Conservation (phyloP, 1,284 basidiomycete species). For the Austroboletus novae-zelandiae region DNA sequence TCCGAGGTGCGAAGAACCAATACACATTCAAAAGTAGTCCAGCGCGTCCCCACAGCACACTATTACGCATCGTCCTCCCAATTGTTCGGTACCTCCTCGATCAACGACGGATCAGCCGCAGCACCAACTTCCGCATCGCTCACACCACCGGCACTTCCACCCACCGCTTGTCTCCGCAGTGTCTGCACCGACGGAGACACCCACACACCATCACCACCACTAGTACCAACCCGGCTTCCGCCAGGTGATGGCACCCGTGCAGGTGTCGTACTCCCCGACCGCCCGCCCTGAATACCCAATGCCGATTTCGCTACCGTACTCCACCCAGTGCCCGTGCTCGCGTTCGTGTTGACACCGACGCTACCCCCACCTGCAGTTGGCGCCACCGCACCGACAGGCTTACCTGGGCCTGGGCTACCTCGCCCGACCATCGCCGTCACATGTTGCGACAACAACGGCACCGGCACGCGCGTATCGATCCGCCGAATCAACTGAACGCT, state of each 20-base stretch:
- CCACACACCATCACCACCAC: slow-evolving; percentile 13
- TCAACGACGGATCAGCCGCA: background rate
- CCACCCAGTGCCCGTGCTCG: slow-evolving; percentile 10
- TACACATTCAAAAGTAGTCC: too few relatives aligned
- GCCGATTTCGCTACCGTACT: slow-evolving; percentile 20
- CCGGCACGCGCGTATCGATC: slow-evolving; percentile 76
- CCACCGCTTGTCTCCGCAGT: slow-evolving; percentile 3
- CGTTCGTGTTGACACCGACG: too few relatives aligned
- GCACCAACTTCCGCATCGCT: background rate
- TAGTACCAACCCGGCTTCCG: slow-evolving; percentile 4
- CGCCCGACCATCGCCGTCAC: slow-evolving; percentile 45
- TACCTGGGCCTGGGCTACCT: too few relatives aligned
- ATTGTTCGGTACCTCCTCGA: slow-evolving; percentile 42
- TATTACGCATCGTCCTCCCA: slow-evolving; percentile 52
- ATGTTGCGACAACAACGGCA: slow-evolving; percentile 60
- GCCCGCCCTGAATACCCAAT: background rate
- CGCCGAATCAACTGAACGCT: slow-evolving; percentile 80
- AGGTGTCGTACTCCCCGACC: slow-evolving; percentile 18
- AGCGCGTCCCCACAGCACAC: too few relatives aligned
- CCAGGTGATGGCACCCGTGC: slow-evolving; percentile 22
- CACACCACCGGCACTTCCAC: background rate
- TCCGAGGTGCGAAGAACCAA: too few relatives aligned
- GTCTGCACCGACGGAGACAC: slow-evolving; percentile 22
- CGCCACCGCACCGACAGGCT: too few relatives aligned
- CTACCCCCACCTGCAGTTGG: background rate